Evolutionary conservation across 768 basidiomycete species (phyloP).

Genomic region (Amanita jacksonii): DNA sequence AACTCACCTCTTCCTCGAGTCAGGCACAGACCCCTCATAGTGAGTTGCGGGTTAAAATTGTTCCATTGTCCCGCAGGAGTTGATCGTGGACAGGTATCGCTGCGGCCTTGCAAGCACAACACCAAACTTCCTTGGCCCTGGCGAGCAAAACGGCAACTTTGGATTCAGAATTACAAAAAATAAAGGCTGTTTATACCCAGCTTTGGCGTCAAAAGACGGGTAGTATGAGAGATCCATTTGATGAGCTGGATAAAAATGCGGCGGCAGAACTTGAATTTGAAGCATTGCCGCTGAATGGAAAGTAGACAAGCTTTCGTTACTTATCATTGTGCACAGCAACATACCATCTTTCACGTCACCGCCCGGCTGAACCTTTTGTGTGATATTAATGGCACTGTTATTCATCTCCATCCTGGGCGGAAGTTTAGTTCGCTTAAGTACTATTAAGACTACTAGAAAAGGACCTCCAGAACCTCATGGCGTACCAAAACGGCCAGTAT

Average conservation of each 20-base stretch:
- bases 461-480: background rate
- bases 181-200: conserved; percentile 67
- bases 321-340: no score
- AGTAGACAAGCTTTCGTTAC: conserved; percentile 11
- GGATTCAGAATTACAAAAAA: conserved; percentile 66
- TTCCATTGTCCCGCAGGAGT: conserved; percentile 2
- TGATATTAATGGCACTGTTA: no score
- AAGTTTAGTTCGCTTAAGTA: no score
- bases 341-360: no score
- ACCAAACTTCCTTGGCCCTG: conserved; percentile 65
- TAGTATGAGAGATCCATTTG: conserved; percentile 78
- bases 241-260: conserved; percentile 27
- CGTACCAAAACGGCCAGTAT: conserved; percentile 4
- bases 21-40: conserved; percentile 74
- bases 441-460: background rate
- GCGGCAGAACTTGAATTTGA: conserved; percentile 30
- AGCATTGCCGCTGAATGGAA: conserved; percentile 27
- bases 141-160: conserved; percentile 69
- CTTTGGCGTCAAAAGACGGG: conserved; percentile 75
- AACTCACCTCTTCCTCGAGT: conserved; percentile 55
- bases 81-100: conserved; percentile 43
- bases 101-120: conserved; percentile 71
- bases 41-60: conserved; percentile 18
- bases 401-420: no score
- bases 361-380: no score